These are phyloP conservation scores for Leptosphaerulina australis DNA, from an alignment of 2,329 filamentous ascomycete species.

Conservation along the genomic window DNA sequence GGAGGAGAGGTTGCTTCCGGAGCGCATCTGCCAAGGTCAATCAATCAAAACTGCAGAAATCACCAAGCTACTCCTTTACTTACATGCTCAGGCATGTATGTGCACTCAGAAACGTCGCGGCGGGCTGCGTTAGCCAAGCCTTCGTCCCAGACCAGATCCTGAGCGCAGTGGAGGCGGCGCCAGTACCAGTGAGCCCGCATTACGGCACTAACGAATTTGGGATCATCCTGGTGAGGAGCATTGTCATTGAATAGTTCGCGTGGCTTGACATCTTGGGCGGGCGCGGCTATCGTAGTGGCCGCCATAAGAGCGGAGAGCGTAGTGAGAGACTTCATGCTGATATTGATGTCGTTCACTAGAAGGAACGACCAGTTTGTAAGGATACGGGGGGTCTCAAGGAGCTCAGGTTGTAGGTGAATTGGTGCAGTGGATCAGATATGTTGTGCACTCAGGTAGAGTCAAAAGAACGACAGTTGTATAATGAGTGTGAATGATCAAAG, in stretches of 20 bases:
- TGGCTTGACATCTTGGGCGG: slow-evolving; percentile 20
- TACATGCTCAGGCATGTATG: slow-evolving; percentile 37
- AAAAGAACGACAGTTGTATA: slow-evolving; percentile 10
- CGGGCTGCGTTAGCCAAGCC: slow-evolving; percentile 36
- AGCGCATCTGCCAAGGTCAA: slow-evolving; percentile 33
- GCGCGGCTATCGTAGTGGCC: slow-evolving; percentile 33
- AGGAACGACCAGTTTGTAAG: slow-evolving; percentile 17
- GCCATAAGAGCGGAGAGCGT: slow-evolving; percentile 28
- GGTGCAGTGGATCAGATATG: not conserved
- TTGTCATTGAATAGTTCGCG: slow-evolving; percentile 27
- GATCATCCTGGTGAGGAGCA: slow-evolving; percentile 36
- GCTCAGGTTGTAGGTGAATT: slow-evolving; percentile 12
- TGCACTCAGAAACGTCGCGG: slow-evolving; percentile 34
- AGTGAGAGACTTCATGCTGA: slow-evolving; percentile 37
- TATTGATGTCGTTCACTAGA: slow-evolving; percentile 8
- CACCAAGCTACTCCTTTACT: slow-evolving; percentile 1
- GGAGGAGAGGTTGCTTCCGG: slow-evolving; percentile 44
- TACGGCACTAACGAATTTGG: slow-evolving; percentile 40
- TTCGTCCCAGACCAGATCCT: slow-evolving; percentile 43
- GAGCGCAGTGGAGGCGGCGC: slow-evolving; percentile 45
- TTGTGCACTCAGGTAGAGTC: slow-evolving; percentile 4
- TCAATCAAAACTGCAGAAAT: not conserved
- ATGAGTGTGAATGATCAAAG: slow-evolving; percentile 18
- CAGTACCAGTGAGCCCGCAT: slow-evolving; percentile 48
- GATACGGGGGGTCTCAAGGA: slow-evolving; percentile 24